Evolutionary conservation across 768 basidiomycete genomes (phyloP).

Genomic region (Dioszegia aurantiaca): DNA sequence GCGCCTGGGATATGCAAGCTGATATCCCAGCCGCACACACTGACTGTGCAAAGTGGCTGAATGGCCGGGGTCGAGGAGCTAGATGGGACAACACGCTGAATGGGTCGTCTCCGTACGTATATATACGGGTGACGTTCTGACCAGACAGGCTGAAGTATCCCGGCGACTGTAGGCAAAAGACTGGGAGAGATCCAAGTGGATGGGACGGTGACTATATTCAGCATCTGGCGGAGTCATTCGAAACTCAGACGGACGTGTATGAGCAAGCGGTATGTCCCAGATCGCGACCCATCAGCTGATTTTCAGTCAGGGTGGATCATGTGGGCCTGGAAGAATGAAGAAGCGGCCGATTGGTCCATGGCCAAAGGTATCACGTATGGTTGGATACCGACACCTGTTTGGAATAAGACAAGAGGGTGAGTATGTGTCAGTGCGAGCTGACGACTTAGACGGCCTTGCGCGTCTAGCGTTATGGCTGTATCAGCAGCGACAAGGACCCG

Average conservation of each 20-base stretch:
- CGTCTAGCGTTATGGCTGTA: not conserved
- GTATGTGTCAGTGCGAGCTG: conserved; percentile 1
- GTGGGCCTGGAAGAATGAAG: conserved; percentile 53
- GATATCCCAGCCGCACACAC: conserved; percentile 37
- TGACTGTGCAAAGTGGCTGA: conserved; percentile 69
- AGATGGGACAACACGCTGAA: conserved; percentile 58
- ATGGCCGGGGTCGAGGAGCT: conserved; percentile 72
- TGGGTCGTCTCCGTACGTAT: conserved; percentile 29
- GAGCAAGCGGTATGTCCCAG: conserved; percentile 57
- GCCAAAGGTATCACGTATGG: conserved; percentile 45
- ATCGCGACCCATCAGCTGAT: not conserved
- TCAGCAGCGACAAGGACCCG: not conserved
- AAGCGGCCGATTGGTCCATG: conserved; percentile 49
- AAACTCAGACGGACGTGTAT: conserved; percentile 71
- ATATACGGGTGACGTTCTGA: not conserved
- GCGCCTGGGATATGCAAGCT: no score
- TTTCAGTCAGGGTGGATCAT: conserved; percentile 27
- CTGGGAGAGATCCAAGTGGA: conserved; percentile 59
- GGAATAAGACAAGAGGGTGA: conserved; percentile 43
- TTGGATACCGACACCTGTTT: conserved; percentile 47
- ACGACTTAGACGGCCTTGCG: conserved; percentile 21
- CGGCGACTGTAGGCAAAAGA: conserved; percentile 71
- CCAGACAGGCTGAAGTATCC: conserved; percentile 62
- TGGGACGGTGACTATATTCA: conserved; percentile 65
- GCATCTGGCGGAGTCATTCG: conserved; percentile 63